These are phyloP conservation scores for Noccaea bulbosa DNA, from an alignment of 345 rosid genomes.

Conservation along the genomic window DNA sequence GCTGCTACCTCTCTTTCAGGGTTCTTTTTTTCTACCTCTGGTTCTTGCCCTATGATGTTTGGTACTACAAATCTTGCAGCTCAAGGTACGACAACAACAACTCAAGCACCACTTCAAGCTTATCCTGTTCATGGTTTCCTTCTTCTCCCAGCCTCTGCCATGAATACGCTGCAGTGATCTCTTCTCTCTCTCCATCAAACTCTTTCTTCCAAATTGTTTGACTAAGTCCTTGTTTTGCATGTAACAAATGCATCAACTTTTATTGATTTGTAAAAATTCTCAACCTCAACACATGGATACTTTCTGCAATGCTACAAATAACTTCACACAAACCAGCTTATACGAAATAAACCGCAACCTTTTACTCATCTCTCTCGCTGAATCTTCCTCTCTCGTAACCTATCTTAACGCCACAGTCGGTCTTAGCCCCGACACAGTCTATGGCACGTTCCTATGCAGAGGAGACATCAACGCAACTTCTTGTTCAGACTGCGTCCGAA, in stretches of 20 bases:
- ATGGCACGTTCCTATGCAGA: constrained; percentile 46
- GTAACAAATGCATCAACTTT: neutral
- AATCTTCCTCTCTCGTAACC: neutral
- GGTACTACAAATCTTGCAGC: neutral
- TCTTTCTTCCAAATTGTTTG: neutral
- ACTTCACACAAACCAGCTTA: constrained; percentile 4
- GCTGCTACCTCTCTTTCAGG: constrained; percentile 19
- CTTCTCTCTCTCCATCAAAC: neutral
- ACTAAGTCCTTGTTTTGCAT: constrained; percentile 8
- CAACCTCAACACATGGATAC: neutral
- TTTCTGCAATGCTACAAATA: neutral
- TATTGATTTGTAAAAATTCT: neutral
- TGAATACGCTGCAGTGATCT: constrained; percentile 4
- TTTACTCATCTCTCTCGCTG: constrained; percentile 6
- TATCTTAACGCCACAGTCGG: constrained; percentile 24
- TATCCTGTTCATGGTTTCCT: constrained; percentile 14
- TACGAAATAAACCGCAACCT: constrained; percentile 16
- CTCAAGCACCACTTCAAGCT: neutral
- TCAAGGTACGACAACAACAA: constrained; percentile 3
- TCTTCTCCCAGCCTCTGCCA: neutral
- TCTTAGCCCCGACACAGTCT: constrained; percentile 18
- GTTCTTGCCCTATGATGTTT: constrained; percentile 24
- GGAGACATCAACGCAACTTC: constrained; percentile 30
- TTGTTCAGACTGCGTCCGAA: constrained; percentile 47
- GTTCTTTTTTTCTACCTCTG: neutral